Evolutionary conservation across 805 yeast genomes (phyloP).

Genomic region (Monosporozyma aerobia): DNA sequence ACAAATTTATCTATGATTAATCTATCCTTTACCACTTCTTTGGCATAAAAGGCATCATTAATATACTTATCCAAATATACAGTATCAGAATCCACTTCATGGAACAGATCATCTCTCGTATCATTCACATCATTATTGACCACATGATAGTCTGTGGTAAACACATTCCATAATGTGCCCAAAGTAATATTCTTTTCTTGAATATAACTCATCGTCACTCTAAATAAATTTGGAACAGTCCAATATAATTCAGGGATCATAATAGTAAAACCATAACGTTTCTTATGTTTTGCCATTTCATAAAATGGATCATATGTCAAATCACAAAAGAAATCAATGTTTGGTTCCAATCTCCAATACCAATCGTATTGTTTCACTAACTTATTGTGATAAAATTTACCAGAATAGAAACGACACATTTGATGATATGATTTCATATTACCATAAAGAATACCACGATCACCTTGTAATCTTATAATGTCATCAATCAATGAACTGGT

Average conservation of each 20-base stretch:
- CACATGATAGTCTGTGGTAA: constrained; percentile 37
- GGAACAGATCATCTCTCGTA: not conserved
- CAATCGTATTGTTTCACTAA: constrained; percentile 64
- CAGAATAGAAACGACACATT: constrained; percentile 92
- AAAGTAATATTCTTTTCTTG: constrained; percentile 37
- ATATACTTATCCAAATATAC: constrained; percentile 25
- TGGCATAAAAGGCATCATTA: constrained; percentile 20
- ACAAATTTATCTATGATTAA: constrained; percentile 27
- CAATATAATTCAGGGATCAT: constrained; percentile 67
- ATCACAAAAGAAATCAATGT: constrained; percentile 84
- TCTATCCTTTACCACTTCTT: constrained; percentile 19
- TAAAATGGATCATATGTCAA: constrained; percentile 83
- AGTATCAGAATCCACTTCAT: not conserved
- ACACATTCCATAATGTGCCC: constrained; percentile 63
- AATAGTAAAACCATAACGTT: constrained; percentile 80
- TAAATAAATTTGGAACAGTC: constrained; percentile 74
- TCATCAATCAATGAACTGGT: constrained; percentile 29
- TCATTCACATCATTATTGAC: constrained; percentile 28
- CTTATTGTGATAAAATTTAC: constrained; percentile 73
- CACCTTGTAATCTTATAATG: constrained; percentile 43
- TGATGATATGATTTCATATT: constrained; percentile 74
- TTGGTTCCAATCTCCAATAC: constrained; percentile 97
- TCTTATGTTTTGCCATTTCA: constrained; percentile 61
- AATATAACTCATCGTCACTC: constrained; percentile 60
- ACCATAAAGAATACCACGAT: constrained; percentile 77